Base-by-base conservation (phyloP, 2,329 filamentous ascomycete genomes). In the Dactylonectria estremocensis region DNA sequence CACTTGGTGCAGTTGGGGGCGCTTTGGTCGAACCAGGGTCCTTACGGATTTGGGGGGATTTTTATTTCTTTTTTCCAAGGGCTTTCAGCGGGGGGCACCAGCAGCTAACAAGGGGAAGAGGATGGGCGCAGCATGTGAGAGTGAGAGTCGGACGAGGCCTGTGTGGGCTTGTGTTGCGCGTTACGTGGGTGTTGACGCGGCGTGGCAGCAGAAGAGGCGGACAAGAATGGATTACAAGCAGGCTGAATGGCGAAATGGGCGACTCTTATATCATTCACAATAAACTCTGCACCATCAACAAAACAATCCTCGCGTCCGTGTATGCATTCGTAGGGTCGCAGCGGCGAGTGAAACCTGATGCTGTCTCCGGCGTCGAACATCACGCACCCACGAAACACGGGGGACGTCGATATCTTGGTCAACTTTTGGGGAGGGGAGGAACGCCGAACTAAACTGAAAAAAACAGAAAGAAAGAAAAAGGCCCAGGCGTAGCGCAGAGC, bases 51-150 rank as follows among this genome's bases (percentile, higher is more conserved):
- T 43, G 63, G 56, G 49, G 63, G 53, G 28, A 45, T 43, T 56
- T 52, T 40, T n/a, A 45, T 33, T 37, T 18, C 31, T 40, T 54
- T n/a, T 46, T 18, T 58, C 50, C 24, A 28, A 7, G 24, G 24
- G 4, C 24, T 64, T 55, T 64, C 59, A 59, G 62, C 62, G 35
- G 49, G 54, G 54, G 3, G 28, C 37, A 22, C 40, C n/a, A 43
- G 40, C 43, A 22, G 22, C 54, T 49, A 56, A 56, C 43, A 49
- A 50, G 60, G 50, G 52, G 13, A 3, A 46, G 48, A 46, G 55
- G 54, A 49, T 55, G 37, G 62, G 62, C 57, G 62, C 49, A 59
- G 49, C 45, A 49, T 48, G 43, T 66, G 57, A 61, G 35, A 48
- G 33, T 35, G 31, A 33, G 31, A 33, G 22, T 50, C 14, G 28